Evolutionary conservation across 2,329 filamentous ascomycete genomes (phyloP).

Genomic region (Byssochlamys sp.): DNA sequence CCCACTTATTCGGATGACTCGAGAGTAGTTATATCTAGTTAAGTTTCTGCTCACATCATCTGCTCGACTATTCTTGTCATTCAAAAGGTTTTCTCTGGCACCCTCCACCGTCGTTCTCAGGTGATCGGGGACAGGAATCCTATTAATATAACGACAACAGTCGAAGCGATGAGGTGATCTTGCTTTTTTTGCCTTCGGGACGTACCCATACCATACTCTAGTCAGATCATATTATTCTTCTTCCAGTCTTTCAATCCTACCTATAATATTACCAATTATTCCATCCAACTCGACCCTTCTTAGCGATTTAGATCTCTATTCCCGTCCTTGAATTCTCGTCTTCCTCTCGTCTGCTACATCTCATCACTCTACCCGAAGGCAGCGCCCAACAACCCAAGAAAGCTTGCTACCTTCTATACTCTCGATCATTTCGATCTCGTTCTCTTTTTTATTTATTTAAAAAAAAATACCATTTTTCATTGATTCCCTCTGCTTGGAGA

Average conservation of each 20-base stretch:
- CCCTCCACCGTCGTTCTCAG: neutral
- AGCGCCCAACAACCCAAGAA: neutral
- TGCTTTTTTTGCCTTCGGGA: neutral
- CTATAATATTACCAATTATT: neutral
- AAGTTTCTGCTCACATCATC: neutral
- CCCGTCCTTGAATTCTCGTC: neutral
- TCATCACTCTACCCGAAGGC: neutral
- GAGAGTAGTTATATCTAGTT: neutral
- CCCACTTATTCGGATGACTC: neutral
- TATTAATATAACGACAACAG: neutral
- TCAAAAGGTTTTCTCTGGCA: neutral
- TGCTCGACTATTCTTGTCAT: neutral
- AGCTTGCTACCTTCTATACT: constrained; percentile 2
- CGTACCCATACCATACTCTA: neutral
- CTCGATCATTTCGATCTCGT: neutral
- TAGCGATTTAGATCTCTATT: neutral
- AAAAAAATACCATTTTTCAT: neutral
- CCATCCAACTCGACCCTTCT: neutral
- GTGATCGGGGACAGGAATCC: neutral
- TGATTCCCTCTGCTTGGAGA: neutral
- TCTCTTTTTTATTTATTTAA: neutral
- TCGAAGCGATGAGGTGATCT: neutral
- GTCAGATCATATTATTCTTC: neutral
- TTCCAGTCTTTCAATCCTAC: neutral
- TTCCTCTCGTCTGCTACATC: too few relatives aligned